Evolutionary conservation across 2,329 filamentous ascomycete species (phyloP), one percentile per base, ranked within the genome.

Genomic region (Fusarium humuli): DNA sequence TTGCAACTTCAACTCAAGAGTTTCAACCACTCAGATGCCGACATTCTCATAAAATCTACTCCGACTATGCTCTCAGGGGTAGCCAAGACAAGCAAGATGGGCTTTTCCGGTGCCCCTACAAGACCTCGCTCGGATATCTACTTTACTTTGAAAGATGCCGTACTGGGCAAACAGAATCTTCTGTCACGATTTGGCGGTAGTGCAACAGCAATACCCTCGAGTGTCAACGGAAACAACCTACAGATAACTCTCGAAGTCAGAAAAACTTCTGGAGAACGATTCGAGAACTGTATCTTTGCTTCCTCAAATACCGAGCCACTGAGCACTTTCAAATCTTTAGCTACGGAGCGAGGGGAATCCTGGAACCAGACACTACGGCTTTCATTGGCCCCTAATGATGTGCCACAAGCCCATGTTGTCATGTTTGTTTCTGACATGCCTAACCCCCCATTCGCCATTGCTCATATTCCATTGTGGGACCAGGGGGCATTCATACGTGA

Each of bases 81-180:
- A 64, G 86, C 86, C 61, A 92, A 92, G 78, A 97, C 94, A 1
- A 91, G 86, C 74, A 96, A 96, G 78, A 94, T 98, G 79, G 96
- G 94, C 3, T 98, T 99, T 78, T 93, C 95, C 6, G 94, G 94
- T 14, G 94, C 94, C 3, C 95, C 96, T 0, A 94, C 92, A 0
- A 94, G 94, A 77, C 86, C 92, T 18, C 87, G 97, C 74, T 98
- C 94, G 13, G 97, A 99, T 78, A 98, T 99, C 53, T 99, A 99
- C 77, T 81, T 99, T 46, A 98, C 94, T 0, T 81, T 99, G 49
- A 89, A 90, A 61, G 90, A 94, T 69, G 92, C 94, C 0, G 85
- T 90, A n/a, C 83, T 99, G 25, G 90, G 91, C 20, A 90, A 90
- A 61, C 93, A 97, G 74, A 90, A 92, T 34, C 79, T 91, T 1